These are phyloP conservation scores for Scalesia atractyloides DNA, from an alignment of 129 eudicot genomes.

Conservation along the genomic window DNA sequence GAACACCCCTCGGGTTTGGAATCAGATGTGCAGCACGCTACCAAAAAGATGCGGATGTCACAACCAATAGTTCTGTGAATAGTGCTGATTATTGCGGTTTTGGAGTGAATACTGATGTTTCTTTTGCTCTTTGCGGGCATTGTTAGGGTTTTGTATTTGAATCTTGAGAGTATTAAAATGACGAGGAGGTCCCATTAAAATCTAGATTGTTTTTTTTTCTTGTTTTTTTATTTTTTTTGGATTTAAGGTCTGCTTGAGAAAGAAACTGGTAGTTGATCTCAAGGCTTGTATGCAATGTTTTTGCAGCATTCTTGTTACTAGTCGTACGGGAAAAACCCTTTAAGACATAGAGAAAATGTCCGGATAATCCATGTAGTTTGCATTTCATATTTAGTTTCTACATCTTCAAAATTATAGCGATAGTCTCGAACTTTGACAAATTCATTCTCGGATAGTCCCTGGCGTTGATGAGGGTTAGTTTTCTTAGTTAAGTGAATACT, in stretches of 20 bases:
- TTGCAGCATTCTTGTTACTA: not conserved
- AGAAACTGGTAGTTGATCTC: not conserved
- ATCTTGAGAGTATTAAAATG: not conserved
- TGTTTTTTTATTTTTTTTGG: not conserved
- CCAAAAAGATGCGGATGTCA: constrained; percentile 46
- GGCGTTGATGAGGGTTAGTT: no score
- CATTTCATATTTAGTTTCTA: no score
- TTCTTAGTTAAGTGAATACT: no score
- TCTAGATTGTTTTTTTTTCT: not conserved
- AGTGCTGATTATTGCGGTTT: constrained; percentile 13
- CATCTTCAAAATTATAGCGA: no score
- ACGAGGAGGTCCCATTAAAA: not conserved
- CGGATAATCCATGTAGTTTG: no score
- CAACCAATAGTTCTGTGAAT: constrained; percentile 28
- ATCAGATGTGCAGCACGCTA: constrained; percentile 27
- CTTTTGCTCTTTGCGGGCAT: not conserved
- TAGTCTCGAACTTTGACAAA: no score
- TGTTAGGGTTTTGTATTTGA: constrained; percentile 10
- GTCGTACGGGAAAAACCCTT: not conserved
- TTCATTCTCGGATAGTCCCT: no score
- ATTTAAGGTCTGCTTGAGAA: not conserved
- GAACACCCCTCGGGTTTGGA: constrained; percentile 11
- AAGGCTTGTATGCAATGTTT: not conserved
- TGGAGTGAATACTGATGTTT: constrained; percentile 9
- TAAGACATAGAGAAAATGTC: no score